These are phyloP conservation scores for Sporothrix dimorphospora DNA, from an alignment of 2,329 filamentous ascomycete species.

Conservation along the genomic window DNA sequence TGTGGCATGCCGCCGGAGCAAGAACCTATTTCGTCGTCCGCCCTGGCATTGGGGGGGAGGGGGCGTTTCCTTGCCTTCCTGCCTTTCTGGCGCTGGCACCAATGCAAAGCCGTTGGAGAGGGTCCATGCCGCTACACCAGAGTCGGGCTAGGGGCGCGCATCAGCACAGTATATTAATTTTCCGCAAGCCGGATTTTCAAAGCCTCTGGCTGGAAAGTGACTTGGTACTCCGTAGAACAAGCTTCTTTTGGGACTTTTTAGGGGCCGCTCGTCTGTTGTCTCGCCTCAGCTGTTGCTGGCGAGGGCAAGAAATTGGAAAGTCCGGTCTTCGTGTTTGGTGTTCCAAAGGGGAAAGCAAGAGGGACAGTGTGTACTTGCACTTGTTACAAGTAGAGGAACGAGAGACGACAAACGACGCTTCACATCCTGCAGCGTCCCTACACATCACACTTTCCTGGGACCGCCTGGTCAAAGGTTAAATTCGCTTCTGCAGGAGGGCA, in stretches of 20 bases:
- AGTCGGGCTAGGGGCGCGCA: not conserved
- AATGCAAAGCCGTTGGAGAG: slow-evolving; percentile 15
- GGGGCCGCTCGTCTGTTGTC: not conserved
- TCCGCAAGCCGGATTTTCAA: slow-evolving; percentile 7
- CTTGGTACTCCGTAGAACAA: slow-evolving; percentile 1
- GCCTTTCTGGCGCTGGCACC: slow-evolving; percentile 13
- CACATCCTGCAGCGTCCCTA: slow-evolving; percentile 11
- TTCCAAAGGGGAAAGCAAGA: not conserved
- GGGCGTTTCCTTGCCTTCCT: not conserved
- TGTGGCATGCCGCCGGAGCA: not conserved
- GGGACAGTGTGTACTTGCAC: not conserved
- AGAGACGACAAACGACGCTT: slow-evolving; percentile 2
- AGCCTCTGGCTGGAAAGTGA: slow-evolving; percentile 11
- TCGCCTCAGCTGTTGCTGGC: not conserved
- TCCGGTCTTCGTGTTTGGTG: not conserved
- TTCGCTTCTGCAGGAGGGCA: not conserved
- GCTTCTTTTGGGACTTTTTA: not conserved
- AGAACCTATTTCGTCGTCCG: not conserved
- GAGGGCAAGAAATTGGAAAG: not conserved
- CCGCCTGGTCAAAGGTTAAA: slow-evolving; percentile 16
- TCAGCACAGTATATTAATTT: slow-evolving; percentile 10
- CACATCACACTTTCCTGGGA: slow-evolving; percentile 22
- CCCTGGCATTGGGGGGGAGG: not conserved
- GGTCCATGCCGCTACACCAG: slow-evolving; percentile 12
- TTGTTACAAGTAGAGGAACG: no score